These are phyloP conservation scores for Diplodia sapinea DNA, from an alignment of 2,329 filamentous ascomycete species.

Conservation along the genomic window DNA sequence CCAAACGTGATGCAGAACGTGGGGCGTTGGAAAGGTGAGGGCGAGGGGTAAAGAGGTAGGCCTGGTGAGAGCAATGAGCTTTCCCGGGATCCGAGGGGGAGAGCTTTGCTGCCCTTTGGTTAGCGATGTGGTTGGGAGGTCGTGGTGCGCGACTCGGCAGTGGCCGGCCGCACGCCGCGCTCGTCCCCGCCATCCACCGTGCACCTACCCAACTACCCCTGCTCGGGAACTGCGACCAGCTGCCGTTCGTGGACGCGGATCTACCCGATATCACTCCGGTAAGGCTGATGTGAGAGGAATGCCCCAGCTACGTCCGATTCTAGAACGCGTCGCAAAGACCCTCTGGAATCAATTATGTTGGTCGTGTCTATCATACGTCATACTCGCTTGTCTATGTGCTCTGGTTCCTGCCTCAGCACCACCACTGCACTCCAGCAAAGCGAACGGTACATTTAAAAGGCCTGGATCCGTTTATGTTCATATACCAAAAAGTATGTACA, in stretches of 20 bases:
- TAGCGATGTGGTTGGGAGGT: not conserved
- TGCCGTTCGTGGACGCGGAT: constrained; percentile 11
- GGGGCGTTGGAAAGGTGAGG: not conserved
- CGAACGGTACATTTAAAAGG: not conserved
- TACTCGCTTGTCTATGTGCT: not conserved
- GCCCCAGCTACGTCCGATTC: not conserved
- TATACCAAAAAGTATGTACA: constrained; percentile 27
- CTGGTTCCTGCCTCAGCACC: not conserved
- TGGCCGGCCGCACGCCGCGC: constrained; percentile 5
- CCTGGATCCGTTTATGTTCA: constrained; percentile 24
- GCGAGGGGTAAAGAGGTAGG: not conserved
- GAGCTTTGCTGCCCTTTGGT: not conserved
- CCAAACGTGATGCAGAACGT: not conserved
- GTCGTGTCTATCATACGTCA: constrained; percentile 3
- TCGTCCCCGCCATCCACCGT: not conserved
- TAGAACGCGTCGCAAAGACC: not conserved
- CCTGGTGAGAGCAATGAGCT: not conserved
- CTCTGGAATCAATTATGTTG: not conserved
- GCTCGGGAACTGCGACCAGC: constrained; percentile 1
- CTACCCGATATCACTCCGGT: constrained; percentile 20
- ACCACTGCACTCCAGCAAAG: not conserved
- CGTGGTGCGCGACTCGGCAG: constrained; percentile 3
- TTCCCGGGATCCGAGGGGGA: not conserved
- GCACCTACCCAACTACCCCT: not conserved
- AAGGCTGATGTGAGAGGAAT: constrained; percentile 12